Percentiles rank a stretch among this genome's conserved stretches.
These are phyloP conservation scores for Aspergillus carbonarius DNA, from an alignment of 2,329 filamentous ascomycete genomes.

Conservation along the genomic window DNA sequence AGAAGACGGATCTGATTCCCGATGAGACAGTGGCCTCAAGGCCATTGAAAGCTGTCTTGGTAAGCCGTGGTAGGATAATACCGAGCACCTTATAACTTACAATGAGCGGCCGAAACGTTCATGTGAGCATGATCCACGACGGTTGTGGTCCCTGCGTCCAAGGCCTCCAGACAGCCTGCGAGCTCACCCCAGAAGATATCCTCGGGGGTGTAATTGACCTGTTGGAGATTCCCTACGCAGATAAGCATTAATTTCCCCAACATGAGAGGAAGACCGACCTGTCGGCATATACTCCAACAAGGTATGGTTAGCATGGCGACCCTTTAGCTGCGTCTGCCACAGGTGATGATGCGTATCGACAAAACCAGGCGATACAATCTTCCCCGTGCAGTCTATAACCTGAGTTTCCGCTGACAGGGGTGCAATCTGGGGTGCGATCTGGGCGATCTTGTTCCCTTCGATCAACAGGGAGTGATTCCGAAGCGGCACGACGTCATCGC, in stretches of 20 bases:
- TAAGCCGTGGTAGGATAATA: neutral
- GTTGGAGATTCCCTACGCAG: constrained; percentile 19
- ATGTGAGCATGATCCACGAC: constrained; percentile 36
- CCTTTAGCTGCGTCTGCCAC: constrained; percentile 47
- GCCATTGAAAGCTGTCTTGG: constrained; percentile 17
- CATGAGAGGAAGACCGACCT: constrained; percentile 4
- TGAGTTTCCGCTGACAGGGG: constrained; percentile 12
- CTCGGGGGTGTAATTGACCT: constrained; percentile 32
- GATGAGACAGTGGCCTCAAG: constrained; percentile 27
- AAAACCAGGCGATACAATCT: constrained; percentile 35
- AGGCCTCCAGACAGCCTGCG: constrained; percentile 20
- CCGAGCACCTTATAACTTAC: constrained; percentile 4
- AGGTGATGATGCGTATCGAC: constrained; percentile 44
- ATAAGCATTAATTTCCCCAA: neutral
- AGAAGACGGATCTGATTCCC: constrained; percentile 32
- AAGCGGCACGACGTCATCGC: constrained; percentile 13
- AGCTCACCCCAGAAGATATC: constrained; percentile 50
- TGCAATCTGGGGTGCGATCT: constrained; percentile 18
- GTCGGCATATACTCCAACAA: constrained; percentile 42
- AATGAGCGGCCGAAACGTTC: constrained; percentile 26
- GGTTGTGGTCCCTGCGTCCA: constrained; percentile 27
- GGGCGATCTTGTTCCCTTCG: constrained; percentile 19
- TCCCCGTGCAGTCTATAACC: constrained; percentile 43
- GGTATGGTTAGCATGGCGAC: constrained; percentile 39
- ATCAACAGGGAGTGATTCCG: constrained; percentile 18